A percentile compares a stretch with the other conserved stretches of the same genome.
Conservation (phyloP, 768 basidiomycete species). For the Suillus sp. region DNA sequence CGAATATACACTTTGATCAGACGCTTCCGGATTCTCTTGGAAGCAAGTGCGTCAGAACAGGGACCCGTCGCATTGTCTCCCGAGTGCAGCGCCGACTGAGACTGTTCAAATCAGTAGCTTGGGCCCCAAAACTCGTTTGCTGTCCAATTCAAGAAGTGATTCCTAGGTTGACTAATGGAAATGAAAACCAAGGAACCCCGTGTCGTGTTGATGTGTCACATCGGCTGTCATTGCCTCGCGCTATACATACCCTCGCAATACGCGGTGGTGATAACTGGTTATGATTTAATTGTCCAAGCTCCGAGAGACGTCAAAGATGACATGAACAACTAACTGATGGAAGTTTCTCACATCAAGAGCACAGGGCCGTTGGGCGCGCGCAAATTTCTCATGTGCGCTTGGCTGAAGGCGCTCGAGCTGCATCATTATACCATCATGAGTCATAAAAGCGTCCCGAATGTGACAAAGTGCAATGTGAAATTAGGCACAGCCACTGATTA, state of each 20-base stretch:
- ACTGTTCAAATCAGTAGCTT: neutral
- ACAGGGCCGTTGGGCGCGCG: neutral
- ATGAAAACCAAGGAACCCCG: conserved; percentile 9
- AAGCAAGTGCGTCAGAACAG: neutral
- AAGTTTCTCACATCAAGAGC: neutral
- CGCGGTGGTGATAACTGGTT: neutral
- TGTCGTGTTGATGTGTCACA: conserved; percentile 3
- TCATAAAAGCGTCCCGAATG: neutral
- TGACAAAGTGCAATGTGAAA: conserved; percentile 5
- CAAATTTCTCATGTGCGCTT: neutral
- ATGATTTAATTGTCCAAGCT: neutral
- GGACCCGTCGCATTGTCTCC: neutral
- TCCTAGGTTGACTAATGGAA: conserved; percentile 8
- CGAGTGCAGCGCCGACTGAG: neutral
- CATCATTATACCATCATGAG: neutral
- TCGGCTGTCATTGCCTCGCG: neutral
- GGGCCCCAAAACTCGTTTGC: neutral
- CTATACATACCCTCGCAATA: neutral
- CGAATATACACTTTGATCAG: neutral
- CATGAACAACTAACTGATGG: neutral
- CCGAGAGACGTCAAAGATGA: neutral
- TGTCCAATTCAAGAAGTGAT: conserved; percentile 8
- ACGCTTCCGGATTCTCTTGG: neutral
- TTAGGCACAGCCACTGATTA: conserved; percentile 30
- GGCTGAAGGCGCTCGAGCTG: neutral